Conservation (phyloP, 441 rosid genomes). For the Aleurites moluccanus region DNA sequence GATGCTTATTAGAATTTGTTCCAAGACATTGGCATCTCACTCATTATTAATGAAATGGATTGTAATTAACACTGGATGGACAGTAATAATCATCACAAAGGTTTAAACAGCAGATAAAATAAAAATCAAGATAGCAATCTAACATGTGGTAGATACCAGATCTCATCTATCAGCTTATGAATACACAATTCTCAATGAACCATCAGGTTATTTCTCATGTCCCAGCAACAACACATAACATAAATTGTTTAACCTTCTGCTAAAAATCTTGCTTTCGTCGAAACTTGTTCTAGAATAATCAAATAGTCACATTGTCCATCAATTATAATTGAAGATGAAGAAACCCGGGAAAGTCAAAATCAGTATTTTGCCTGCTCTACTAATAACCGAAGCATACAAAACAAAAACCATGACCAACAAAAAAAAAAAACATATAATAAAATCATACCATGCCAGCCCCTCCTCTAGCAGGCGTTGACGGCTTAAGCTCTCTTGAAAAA, state of each 20-base stretch:
- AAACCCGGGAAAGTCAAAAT: background rate
- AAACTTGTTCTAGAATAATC: background rate
- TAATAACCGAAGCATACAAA: background rate
- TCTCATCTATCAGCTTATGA: background rate
- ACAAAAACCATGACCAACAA: background rate
- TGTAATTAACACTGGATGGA: background rate
- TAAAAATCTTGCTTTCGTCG: background rate
- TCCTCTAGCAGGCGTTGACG: conserved; percentile 43
- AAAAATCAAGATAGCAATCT: background rate
- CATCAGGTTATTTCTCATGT: background rate
- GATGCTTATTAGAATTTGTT: background rate
- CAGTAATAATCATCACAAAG: background rate
- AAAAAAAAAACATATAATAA: background rate
- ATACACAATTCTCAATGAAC: background rate
- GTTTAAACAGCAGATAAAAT: background rate
- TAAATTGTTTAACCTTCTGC: background rate
- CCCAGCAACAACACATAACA: background rate
- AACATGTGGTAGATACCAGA: background rate
- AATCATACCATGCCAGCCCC: conserved; percentile 49
- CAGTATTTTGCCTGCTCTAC: background rate
- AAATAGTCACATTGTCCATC: background rate
- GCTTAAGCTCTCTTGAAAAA: conserved; percentile 63
- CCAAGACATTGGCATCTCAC: background rate
- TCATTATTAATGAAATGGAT: background rate
- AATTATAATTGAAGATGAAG: background rate